Base-by-base conservation (phyloP, 345 rosid species). In the Draba incana region DNA sequence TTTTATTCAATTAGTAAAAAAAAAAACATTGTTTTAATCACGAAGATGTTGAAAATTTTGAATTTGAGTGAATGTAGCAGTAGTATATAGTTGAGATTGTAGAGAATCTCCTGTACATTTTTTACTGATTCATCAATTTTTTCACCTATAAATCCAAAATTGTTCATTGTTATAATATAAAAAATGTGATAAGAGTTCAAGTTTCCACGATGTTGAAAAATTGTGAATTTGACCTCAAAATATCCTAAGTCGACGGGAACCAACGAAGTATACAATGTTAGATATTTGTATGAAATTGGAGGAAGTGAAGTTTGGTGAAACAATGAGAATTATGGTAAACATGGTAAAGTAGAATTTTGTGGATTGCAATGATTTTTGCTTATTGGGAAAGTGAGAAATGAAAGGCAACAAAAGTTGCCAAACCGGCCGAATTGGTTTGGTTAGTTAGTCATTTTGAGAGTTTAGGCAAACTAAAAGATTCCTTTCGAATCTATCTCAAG, bases 401-500 rank as follows among this genome's bases (percentile, higher is more conserved):
- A 43, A 35, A 66, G 67, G 62, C 53, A 66, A 59, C 65, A 72
- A 41, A 63, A 72, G 52, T 12, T 48, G 71, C 72, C 67, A 2
- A 61, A 61, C 25, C 51, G 8, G 51, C 58, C 66, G 20, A 65
- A 49, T 25, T 64, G 30, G 76, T 64, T 64, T 48, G 60, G 64
- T 28, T 65, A 52, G 49, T 25, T 65, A 10, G 39, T 72, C 65
- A 38, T 5, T 57, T 39, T 42, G 8, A 51, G 24, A 12, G 42
- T 59, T 73, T 59, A 58, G 50, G 62, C 72, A 59, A 58, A 49
- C 77, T 49, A 1, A 51, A 66, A 65, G 54, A 73, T 73, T 66
- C 71, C 5, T 42, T 43, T 4, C 33, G 72, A 73, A 73, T 58
- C 28, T 73, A 58, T 73, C 1, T 10, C 8, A 7, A 73, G 31